A percentile compares a stretch with the other conserved stretches of the same genome.
Conservation (phyloP, 768 basidiomycete species). For the Mycena epipterygia region DNA sequence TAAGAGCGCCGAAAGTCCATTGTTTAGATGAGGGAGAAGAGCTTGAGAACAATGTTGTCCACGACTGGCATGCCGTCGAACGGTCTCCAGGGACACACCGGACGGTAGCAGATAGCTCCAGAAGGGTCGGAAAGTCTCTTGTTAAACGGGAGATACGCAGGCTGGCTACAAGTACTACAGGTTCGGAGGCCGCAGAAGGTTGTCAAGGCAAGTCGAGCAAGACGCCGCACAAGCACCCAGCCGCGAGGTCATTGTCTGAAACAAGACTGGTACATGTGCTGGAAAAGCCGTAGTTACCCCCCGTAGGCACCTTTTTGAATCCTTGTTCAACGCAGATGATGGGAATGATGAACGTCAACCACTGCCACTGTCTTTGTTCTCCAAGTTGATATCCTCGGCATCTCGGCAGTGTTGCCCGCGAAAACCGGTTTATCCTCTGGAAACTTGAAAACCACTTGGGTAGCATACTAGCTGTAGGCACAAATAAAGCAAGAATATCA, state of each 20-base stretch:
- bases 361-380: not conserved
- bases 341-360: not conserved
- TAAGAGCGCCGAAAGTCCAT: not conserved
- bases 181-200: slow-evolving; percentile 9
- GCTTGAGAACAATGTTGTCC: slow-evolving; percentile 2
- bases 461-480: too few relatives aligned
- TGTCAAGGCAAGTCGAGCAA: slow-evolving; percentile 4
- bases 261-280: slow-evolving; percentile 5
- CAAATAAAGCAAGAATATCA: not conserved
- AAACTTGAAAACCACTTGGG: too few relatives aligned
- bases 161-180: not conserved
- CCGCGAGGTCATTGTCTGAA: not conserved
- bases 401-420: not conserved
- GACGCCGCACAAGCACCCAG: slow-evolving; percentile 10
- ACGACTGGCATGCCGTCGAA: not conserved
- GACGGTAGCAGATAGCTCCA: not conserved
- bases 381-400: slow-evolving; percentile 1
- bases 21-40: not conserved
- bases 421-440: not conserved
- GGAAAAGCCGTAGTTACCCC: not conserved
- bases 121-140: not conserved
- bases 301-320: not conserved
- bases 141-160: not conserved
- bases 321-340: not conserved
- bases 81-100: not conserved